Percentiles rank a stretch among this genome's conserved stretches.
phyloP scores from a whole-genome alignment of 331 rosid genomes.

The Malus hybrid region DNA sequence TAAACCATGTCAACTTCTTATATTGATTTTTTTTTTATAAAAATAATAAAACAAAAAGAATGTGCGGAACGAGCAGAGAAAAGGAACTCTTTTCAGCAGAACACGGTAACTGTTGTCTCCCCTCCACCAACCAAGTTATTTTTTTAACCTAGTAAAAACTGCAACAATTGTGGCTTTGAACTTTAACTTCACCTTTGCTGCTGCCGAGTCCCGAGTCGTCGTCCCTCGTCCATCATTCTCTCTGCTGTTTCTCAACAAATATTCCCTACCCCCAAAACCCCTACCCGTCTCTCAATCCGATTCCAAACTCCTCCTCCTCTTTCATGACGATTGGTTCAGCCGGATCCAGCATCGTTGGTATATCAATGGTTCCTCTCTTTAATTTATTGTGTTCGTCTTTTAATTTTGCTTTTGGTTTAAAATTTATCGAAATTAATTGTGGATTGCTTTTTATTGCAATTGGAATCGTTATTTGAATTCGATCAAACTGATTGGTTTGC shows the following conservation, averaged over 20 bases:
- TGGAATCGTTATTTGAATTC: background rate
- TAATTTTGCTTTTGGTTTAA: background rate
- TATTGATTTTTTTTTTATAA: too few relatives aligned
- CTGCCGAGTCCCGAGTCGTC: background rate
- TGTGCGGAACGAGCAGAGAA: accelerated
- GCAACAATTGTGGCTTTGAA: background rate
- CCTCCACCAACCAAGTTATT: too few relatives aligned
- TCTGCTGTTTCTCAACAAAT: background rate
- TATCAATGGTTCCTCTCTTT: conserved; percentile 6
- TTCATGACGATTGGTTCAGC: conserved; percentile 99
- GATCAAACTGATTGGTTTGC: background rate
- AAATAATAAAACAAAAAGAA: too few relatives aligned
- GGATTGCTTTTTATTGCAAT: background rate
- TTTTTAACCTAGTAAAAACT: too few relatives aligned
- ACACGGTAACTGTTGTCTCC: too few relatives aligned
- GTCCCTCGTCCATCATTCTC: background rate
- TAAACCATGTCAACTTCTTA: accelerated
- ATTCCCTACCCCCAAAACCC: background rate
- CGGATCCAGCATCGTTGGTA: conserved; percentile 97
- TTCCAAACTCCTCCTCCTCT: background rate
- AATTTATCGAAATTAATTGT: background rate
- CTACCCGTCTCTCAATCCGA: background rate
- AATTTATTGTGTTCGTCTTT: background rate
- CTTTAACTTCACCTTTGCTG: background rate
- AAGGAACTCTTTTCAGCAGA: too few relatives aligned